Base-by-base conservation (phyloP, 176 grass and related monocot species). In the Poa pratensis region DNA sequence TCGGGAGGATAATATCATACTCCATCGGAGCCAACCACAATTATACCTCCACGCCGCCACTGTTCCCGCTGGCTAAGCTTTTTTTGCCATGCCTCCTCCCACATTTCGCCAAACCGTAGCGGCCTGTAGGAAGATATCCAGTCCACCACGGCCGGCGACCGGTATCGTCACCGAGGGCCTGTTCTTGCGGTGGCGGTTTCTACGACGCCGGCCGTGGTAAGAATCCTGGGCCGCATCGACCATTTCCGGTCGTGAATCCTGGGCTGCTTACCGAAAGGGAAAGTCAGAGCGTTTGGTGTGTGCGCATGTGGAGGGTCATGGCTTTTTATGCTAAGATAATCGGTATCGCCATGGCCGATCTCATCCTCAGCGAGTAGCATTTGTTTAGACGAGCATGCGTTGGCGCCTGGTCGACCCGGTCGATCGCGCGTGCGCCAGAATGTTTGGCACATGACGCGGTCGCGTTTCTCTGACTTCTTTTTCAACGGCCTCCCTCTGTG, bases 361-460 rank as follows among this genome's bases (percentile, higher is more conserved):
- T 75, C 70, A 11, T 74, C 71, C 20, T 43, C 40, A 13, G 42
- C 22, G 22, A 16, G n/a, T 7, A 16, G 24, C 2, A 65, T 65
- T 48, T 64, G 58, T 48, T 65, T 65, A 64, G 59, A 20, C 16
- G 0, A 17, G 77, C 7, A 48, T 20, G 16, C 39, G 77, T 75
- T 61, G 77, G 57, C 37, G 2, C 57, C 58, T 64, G 77, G 39
- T 16, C 61, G 78, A 35, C 27, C 61, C 78, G 24, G 34, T 28
- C 61, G 30, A 2, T 30, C 30, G 30, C 30, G 53, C 63, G 51
- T 54, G 79, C 71, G 75, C 32, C 76, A 46, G 57, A 69, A 76
- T 81, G 77, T 80, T 24, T 85, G 37, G 59, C 69, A 7, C 80
- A 85, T 75, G 78, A 32, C 83, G 58, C n/a, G 86, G 86, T 77